Evolutionary conservation across 2,329 filamentous ascomycete genomes (phyloP), one percentile per base, ranked within the genome.

Genomic region (Colletotrichum sp.): DNA sequence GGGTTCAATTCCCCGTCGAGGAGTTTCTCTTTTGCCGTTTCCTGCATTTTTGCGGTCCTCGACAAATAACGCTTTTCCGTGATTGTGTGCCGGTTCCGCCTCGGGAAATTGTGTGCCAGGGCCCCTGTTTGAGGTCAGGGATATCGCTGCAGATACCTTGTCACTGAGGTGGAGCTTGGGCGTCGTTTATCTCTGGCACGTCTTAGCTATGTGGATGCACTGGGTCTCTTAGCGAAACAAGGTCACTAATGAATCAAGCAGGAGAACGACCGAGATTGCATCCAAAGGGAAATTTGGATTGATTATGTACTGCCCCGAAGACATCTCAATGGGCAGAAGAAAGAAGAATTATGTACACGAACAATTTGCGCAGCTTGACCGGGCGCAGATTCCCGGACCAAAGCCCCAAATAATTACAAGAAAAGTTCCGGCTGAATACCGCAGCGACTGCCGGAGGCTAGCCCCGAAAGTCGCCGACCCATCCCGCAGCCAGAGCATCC

Each of bases 1-100:
- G 72, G 72, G 68, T 75, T 75, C 72, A 75, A 75, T 75, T 75
- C 72, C 69, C 72, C 72, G 72, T 75, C 72, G 69, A 72, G 69
- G 72, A 75, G 72, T 0, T 27, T 32, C 1, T 28, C 15, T 72
- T 64, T 72, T 63, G 61, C 22, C 4, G 0, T 28, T 22, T 36
- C 2, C 3, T 1, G 15, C 11, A 6, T 16, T 34, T 60, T 52
- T 68, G 27, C 39, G 44, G 28, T 34, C 27, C 25, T 12, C 4
- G 9, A 11, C 12, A 13, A 52, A 52, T 2, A 52, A 52, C 44
- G 6, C 44, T 22, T 52, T 52, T 52, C 44, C 44, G 1, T 52
- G 44, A 13, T 52, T 52, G 44, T 52, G 57, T 60, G 28, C 30
- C 28, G 2, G n/a, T 36, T 27, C 44, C 44, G 48, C 15, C 30